Evolutionary conservation across 345 rosid species (phyloP).

Genomic region (Acer yangbiense): DNA sequence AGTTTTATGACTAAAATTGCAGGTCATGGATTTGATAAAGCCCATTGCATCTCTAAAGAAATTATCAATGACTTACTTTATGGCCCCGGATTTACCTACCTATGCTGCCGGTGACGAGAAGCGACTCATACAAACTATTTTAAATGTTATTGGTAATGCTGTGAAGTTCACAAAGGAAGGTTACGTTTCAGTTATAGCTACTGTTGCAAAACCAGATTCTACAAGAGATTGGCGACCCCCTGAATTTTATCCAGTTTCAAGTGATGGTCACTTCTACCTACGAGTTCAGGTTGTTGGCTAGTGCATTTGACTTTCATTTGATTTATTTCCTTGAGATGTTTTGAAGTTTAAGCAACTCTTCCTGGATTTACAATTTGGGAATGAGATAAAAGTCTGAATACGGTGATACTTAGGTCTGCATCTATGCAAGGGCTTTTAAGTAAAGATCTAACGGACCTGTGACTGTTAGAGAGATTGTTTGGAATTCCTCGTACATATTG

Average conservation of each 20-base stretch:
- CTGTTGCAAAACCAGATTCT: slow-evolving; percentile 79
- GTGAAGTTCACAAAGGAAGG: slow-evolving; percentile 97
- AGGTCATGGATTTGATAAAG: slow-evolving; percentile 74
- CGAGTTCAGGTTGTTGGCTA: slow-evolving; percentile 65
- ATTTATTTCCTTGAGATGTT: not conserved
- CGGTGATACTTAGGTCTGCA: not conserved
- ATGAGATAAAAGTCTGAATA: not conserved
- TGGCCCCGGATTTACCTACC: slow-evolving; percentile 80
- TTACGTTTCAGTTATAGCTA: slow-evolving; percentile 59
- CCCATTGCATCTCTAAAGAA: slow-evolving; percentile 86
- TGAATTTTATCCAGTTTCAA: slow-evolving; percentile 54
- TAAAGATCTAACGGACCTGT: not conserved
- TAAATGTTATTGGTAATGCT: slow-evolving; percentile 85
- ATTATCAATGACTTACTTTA: slow-evolving; percentile 54
- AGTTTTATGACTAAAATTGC: slow-evolving; percentile 18
- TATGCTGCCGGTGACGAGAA: slow-evolving; percentile 84
- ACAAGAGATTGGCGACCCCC: slow-evolving; percentile 69
- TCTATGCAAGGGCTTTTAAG: not conserved
- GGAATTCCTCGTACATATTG: not conserved
- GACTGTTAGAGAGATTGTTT: not conserved
- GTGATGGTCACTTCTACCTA: slow-evolving; percentile 75
- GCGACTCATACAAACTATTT: slow-evolving; percentile 78
- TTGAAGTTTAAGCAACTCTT: slow-evolving; percentile 12
- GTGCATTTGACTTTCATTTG: slow-evolving; percentile 11
- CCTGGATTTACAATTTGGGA: not conserved